phyloP scores from a whole-genome alignment of 73 alveolate species.

The Tetrahymena thermophila region DNA sequence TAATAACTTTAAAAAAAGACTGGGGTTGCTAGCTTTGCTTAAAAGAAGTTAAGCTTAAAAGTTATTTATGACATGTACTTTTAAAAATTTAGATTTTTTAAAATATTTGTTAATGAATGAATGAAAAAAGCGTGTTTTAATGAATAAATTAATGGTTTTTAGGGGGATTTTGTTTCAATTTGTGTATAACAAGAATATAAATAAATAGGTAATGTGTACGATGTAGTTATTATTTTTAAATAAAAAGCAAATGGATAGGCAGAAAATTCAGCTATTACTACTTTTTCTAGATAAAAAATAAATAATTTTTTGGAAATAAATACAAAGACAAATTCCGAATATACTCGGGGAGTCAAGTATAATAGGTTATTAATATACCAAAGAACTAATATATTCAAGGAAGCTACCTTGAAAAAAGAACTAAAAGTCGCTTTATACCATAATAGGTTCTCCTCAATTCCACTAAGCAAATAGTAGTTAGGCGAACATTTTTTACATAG shows the following conservation, averaged over 20 bases:
- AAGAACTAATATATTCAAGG: not conserved
- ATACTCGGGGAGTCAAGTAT: not conserved
- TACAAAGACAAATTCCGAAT: not conserved
- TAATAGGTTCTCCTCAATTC: not conserved
- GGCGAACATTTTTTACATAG: not conserved
- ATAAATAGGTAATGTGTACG: too few relatives aligned
- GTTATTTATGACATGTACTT: not conserved
- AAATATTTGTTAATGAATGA: too few relatives aligned
- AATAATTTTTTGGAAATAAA: not conserved
- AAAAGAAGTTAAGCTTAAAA: not conserved
- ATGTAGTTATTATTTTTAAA: not conserved
- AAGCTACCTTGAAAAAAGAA: not conserved
- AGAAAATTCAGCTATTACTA: not conserved
- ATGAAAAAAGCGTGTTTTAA: not conserved
- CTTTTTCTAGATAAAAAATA: not conserved
- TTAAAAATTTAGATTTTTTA: too few relatives aligned
- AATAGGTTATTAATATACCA: not conserved
- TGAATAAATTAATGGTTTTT: not conserved
- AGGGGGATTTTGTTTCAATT: not conserved
- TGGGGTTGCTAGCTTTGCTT: too few relatives aligned
- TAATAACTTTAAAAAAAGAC: not conserved
- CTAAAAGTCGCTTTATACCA: not conserved
- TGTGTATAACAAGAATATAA: not conserved
- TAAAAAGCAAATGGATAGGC: not conserved
- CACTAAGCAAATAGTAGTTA: not conserved